Evolutionary conservation across 2,329 filamentous ascomycete genomes (phyloP), one percentile per base, ranked within the genome.

Genomic region (Ceratocystis ficicola): DNA sequence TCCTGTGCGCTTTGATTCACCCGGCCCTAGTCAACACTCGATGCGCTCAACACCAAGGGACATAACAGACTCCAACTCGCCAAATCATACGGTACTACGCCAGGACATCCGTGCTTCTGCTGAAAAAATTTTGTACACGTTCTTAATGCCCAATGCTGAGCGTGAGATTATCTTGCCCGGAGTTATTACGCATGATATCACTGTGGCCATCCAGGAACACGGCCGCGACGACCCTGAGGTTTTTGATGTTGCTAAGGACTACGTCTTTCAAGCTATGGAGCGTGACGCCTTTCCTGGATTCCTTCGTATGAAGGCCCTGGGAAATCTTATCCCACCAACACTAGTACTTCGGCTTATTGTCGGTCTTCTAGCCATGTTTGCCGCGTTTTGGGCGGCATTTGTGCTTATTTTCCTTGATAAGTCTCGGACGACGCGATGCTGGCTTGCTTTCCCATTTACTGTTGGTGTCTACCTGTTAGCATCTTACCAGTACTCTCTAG

Each of bases 231-330:
- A 99, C 73, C 94, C 94, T 0, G 94, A 99, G 75, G 88, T 99
- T 12, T 99, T 99, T 72, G 94, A 97, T 74, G 86, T 90, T 22
- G 94, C 94, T 65, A 99, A 99, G 79, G 94, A 99, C 77, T 99
- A 97, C 74, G 94, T 97, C 69, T 99, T 97, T 76, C 95, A 99
- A 77, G 95, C 95, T 44, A 99, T 99, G 94, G 95, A 99, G 77
- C 85, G 95, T 66, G 94, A 99, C 77, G 94, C 95, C n/a, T 99
- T 96, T 74, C 94, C 95, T 0, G 93, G 93, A 0, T 99, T 99
- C 76, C 81, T 99, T 67, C 84, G 93, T 73, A 90, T 90, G 77
- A 97, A 97, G 77, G 94, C 94, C 2, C 81, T 99, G 28, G 95
- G 95, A 68, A 99, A 99, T 73, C 82, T 99, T 15, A 93, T 99